Evolutionary conservation across 192 early-diverging fungal genomes (phyloP).

Genomic region (Backusella sp.): DNA sequence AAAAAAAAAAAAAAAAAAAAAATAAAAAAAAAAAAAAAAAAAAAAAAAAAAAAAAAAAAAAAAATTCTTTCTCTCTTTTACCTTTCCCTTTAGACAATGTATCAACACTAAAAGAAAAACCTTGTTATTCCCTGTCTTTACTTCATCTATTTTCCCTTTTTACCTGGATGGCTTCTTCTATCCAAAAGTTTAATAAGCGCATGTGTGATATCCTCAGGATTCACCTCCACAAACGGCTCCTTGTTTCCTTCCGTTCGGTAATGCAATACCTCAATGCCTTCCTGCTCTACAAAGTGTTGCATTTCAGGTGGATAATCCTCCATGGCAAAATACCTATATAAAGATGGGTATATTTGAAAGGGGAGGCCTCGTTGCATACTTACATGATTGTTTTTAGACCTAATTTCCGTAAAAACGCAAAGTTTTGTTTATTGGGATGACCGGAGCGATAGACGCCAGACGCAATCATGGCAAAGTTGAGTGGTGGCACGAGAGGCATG

Average conservation of each 20-base stretch:
- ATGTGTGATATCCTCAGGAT: constrained; percentile 48
- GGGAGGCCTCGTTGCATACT: background rate
- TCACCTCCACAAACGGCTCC: constrained; percentile 63
- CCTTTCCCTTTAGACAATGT: constrained; percentile 95
- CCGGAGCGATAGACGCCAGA: constrained; percentile 93
- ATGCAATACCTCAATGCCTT: constrained; percentile 79
- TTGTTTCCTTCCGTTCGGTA: constrained; percentile 88
- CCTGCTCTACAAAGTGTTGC: constrained; percentile 69
- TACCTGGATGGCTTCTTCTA: constrained; percentile 51
- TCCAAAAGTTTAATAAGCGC: constrained; percentile 54
- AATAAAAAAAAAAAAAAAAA: too few species aligned
- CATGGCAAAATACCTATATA: constrained; percentile 38
- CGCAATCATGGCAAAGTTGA: constrained; percentile 95
- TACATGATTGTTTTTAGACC: constrained; percentile 82
- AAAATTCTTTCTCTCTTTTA: constrained; percentile 24
- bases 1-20: too few species aligned
- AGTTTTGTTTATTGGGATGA: constrained; percentile 88
- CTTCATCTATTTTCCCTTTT: background rate
- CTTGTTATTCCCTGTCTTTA: background rate
- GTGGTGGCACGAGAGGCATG: constrained; percentile 77
- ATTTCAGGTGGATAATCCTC: constrained; percentile 60
- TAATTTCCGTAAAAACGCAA: constrained; percentile 86
- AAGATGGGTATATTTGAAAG: background rate
- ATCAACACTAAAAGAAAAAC: constrained; percentile 56
- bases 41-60: too few species aligned